Conservation (phyloP, 257 asterid species). For the Solanum ossicruentum region DNA sequence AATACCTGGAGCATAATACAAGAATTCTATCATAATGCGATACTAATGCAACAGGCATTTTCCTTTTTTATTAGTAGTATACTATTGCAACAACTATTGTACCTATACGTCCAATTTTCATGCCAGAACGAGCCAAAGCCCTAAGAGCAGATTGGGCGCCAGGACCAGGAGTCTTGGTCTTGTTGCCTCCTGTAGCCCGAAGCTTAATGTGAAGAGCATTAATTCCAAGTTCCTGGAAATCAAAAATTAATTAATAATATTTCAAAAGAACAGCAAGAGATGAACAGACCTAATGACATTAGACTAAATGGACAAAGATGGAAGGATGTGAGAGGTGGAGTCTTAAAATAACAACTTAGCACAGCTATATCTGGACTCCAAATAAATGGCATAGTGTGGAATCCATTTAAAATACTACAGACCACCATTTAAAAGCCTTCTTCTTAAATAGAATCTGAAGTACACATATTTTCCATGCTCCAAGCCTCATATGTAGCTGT, state of each 20-base stretch:
- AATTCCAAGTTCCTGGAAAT: constrained; percentile 64
- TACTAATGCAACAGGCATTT: neutral
- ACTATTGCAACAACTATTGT: neutral
- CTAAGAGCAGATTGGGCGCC: constrained; percentile 93
- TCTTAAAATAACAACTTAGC: neutral
- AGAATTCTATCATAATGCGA: neutral
- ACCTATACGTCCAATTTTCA: constrained; percentile 96
- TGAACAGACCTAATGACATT: neutral
- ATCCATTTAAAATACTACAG: neutral
- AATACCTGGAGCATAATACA: neutral
- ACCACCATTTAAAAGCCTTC: neutral
- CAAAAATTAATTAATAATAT: neutral
- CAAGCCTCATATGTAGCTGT: neutral
- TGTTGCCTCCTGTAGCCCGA: constrained; percentile 91
- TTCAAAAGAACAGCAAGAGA: neutral
- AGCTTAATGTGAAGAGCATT: constrained; percentile 84
- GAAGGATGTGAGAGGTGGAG: neutral
- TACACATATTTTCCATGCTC: neutral
- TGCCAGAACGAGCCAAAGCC: constrained; percentile 93
- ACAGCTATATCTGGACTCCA: neutral
- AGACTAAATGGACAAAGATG: neutral
- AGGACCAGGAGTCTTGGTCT: constrained; percentile 91
- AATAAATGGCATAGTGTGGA: neutral
- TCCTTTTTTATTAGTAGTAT: too few relatives aligned
- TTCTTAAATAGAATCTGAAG: neutral